Evolutionary conservation across 2,329 filamentous ascomycete genomes (phyloP), one percentile per base, ranked within the genome.

Genomic region (Pseudodiploospora longispora): DNA sequence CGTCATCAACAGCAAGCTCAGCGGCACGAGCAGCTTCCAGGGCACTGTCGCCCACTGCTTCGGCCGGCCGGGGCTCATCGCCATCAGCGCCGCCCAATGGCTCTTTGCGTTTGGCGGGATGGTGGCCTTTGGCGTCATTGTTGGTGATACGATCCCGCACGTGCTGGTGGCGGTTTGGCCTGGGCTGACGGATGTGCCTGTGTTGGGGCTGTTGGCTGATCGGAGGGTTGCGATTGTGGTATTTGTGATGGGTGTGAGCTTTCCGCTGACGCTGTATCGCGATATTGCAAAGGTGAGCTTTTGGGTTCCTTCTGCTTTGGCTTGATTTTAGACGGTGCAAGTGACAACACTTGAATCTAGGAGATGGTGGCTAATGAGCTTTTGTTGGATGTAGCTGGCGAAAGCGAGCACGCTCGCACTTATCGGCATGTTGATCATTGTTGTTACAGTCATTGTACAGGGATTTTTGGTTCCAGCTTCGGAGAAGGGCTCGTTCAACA

Each of bases 101-200:
- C 84, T 88, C 29, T 98, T 98, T 74, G 93, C 93, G 3, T 98
- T 97, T 70, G 93, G 93, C 45, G 93, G 93, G 52, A 98, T 98
- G 93, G 81, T 98, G 44, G 93, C 93, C 10, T 98, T 97, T 64
- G 93, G 90, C 53, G 89, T 98, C 57, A 96, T 98, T 58, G 86
- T 98, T 7, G 93, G 93, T 47, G 93, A 98, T 63, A 90, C 87
- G 1, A 96, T 98, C 59, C 93, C 93, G 4, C 87, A 90, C 62
- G 93, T 98, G 39, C 64, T 97, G 57, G 69, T 74, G 39, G 87
- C 90, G 4, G 65, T 96, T 5, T 95, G 91, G 70, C 90, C 93
- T 0, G 78, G 78, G 3, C 61, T 97, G 47, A 67, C 70, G 34
- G 71, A 81, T 30, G 80, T 85, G 61, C 81, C 87, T 0, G 85